Base-by-base conservation (phyloP, 2,329 filamentous ascomycete species). In the Penicillium occitanis region DNA sequence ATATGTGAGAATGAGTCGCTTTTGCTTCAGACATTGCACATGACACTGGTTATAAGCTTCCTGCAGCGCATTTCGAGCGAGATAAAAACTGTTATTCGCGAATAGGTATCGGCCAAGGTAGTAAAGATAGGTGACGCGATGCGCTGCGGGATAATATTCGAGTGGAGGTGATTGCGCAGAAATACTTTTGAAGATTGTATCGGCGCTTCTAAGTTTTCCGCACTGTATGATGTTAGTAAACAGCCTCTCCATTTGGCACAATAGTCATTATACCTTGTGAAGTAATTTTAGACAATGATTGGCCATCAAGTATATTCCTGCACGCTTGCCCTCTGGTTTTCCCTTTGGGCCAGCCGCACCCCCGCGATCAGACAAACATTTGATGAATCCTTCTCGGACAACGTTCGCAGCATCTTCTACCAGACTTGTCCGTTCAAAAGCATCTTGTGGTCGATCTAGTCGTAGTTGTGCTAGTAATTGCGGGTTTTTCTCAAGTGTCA, bases 31-130 rank as follows among this genome's bases (percentile, higher is more conserved):
- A 53, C 80, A 84, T 64, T 79, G 76, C n/a, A 76, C 73, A 68
- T 87, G 86, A 70, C 91, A 91, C 77, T 96, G 90, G 61, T 89
- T 80, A 77, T 96, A 97, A 2, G 94, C 92, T 30, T 89, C 85
- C 73, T 96, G 87, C 6, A 97, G 82, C 42, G 90, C 92, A 59
- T 87, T 82, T 62, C 90, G 87, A 0, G 93, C 92, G 30, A 91
- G 88, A 68, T 87, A 87, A 77, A 92, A 97, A 74, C 96, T 90
- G 70, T 88, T 90, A 76, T 92, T 93, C 69, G 91, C 88, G 76
- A 96, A 92, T 73, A 93, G 88, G 79, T 94, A 97, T 66, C 93
- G 90, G 19, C 94, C 94, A 5, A 98, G 88, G 75, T 97, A 97
- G 80, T 97, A 97, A 14, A 98, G 88, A 72, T 93, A 98, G 3